Evolutionary conservation across 2,329 filamentous ascomycete species (phyloP), one percentile per base, ranked within the genome.

Genomic region (Paracamarosporium sp.): DNA sequence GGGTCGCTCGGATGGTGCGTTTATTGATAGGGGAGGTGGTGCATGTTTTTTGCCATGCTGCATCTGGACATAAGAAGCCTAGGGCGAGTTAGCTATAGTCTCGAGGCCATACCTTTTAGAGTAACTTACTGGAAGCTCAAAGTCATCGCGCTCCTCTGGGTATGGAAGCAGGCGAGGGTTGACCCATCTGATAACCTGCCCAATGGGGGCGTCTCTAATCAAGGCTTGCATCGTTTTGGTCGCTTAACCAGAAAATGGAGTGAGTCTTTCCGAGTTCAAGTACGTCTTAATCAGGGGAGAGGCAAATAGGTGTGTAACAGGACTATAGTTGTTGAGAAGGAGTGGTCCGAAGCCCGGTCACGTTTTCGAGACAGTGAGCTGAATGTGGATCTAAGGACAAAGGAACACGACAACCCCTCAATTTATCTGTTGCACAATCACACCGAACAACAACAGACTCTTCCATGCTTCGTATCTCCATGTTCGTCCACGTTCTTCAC

Each of bases 111-210:
- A n/a, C 2, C 6, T 9, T 7, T 3, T 17, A 13, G 22, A n/a
- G 25, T 15, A 6, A 30, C 48, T 41, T 33, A 51, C 59, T 2
- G 85, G 86, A 4, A 84, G 75, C 56, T 81, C 67, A 63, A 88
- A 89, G 63, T 78, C 84, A 22, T 81, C 63, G 57, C 76, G 77
- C 61, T 89, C 87, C 75, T 88, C 86, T 15, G 86, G 85, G 58
- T 88, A 88, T 56, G 81, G 79, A 12, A 89, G 76, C 41, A 83
- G 68, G 40, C 74, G 79, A 67, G 86, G 86, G 30, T 74, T 72
- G 53, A 82, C 48, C 64, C 79, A 84, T 64, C 86, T 81, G 62
- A 88, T 79, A 47, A 87, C 63, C 63, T 88, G 85, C 63, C 86
- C 86, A 60, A 87, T 64, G 27, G 86, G 81, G 57, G 86, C 81